phyloP scores from a whole-genome alignment of 148 eudicot species.

The Silene latifolia region DNA sequence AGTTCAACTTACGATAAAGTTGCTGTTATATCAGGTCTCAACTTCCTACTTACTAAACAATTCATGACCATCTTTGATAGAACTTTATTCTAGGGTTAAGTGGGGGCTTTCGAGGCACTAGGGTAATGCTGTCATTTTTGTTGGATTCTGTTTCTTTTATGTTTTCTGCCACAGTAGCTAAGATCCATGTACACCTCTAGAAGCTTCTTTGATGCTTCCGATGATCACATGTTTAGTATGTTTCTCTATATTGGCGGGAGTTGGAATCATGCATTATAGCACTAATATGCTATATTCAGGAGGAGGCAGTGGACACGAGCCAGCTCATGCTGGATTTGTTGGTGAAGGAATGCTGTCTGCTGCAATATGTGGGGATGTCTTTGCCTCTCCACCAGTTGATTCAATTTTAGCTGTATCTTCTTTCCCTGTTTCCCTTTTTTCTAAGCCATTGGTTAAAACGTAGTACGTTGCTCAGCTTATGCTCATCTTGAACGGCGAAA shows the following conservation, averaged over 20 bases:
- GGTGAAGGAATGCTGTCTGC: constrained; percentile 99
- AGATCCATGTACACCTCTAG: background rate
- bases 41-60: background rate
- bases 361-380: constrained; percentile 94
- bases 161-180: too few relatives aligned
- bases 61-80: background rate
- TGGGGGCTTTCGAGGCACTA: too few relatives aligned
- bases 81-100: too few relatives aligned
- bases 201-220: background rate
- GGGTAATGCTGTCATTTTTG: background rate
- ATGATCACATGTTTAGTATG: background rate
- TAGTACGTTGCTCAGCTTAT: background rate
- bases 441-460: background rate
- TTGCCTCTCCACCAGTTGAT: constrained; percentile 92
- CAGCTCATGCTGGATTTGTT: constrained; percentile 97
- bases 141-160: background rate
- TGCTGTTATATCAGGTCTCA: constrained; percentile 82
- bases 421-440: background rate
- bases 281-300: constrained; percentile 40
- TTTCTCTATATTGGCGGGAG: background rate
- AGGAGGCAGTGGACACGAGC: constrained; percentile 99
- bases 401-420: constrained; percentile 79
- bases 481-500: constrained; percentile 1
- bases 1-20: constrained; percentile 69
- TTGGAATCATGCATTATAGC: background rate